Evolutionary conservation across 1,284 basidiomycete species (phyloP), one percentile per base, ranked within the genome.

Genomic region (Ganoderma lingzhi): DNA sequence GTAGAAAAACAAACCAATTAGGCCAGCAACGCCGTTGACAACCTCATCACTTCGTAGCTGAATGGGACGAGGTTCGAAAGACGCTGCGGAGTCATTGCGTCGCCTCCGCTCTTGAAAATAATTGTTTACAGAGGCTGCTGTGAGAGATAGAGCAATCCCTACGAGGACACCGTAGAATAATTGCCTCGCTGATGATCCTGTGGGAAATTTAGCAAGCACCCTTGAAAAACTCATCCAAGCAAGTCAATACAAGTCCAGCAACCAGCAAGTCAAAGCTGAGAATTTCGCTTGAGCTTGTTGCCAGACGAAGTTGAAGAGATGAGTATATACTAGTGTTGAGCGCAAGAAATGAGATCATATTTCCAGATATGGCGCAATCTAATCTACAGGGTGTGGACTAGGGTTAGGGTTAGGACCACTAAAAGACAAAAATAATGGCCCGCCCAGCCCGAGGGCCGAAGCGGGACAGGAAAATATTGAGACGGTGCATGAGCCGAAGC

Each of bases 31-130:
- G 0, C 95, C 95, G 14, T 86, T 80, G 1, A 94, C 84, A 2
- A 95, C 82, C 69, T 93, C 92, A 77, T 95, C 91, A 64, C 88
- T 90, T 65, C 93, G 83, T 28, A 95, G 77, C 74, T 95, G 90
- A 65, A 96, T 93, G 0, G 93, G 93, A 42, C 90, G 84, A 19
- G 84, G 82, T 39, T 87, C 82, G 58, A 87, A 86, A 9, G 81
- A 75, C 2, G 76, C 69, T 59, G 75, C 76, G 2, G 73, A 72
- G 19, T 60, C 84, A 70, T 80, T 84, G 72, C 82, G 83, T 72
- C 82, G 83, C 77, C 79, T 86, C 12, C 84, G 83, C 64, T 81
- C 73, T 75, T 86, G 85, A 64, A 84, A 83, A 67, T 86, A 86
- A 5, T 84, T 77, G 1, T 85, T 84, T 17, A 92, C 69, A 1